These are phyloP conservation scores for Hansenula sp. DNA, from an alignment of 1,139 yeast species.

Conservation along the genomic window DNA sequence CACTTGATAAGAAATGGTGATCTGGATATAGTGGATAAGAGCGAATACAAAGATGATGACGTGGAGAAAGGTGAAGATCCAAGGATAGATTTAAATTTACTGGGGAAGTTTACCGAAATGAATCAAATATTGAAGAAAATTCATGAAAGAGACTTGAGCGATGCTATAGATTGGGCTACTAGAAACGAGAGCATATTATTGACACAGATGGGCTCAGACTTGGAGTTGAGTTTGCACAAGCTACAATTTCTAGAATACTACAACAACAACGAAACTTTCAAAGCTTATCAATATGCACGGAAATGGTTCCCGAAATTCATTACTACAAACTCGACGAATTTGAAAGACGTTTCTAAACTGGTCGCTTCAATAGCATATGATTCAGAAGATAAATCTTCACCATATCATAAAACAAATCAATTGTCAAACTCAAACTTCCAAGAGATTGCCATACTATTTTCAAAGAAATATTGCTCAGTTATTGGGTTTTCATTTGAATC, in stretches of 20 bases:
- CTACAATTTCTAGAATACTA: constrained; percentile 39
- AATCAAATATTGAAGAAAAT: constrained; percentile 17
- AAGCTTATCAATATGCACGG: constrained; percentile 15
- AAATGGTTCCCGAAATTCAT: constrained; percentile 14
- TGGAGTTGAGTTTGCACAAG: constrained; percentile 65
- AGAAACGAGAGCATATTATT: constrained; percentile 12
- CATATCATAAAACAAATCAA: constrained; percentile 30
- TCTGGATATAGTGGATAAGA: constrained; percentile 15
- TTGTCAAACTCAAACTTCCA: constrained; percentile 31
- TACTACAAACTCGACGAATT: constrained; percentile 3
- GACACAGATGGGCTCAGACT: constrained; percentile 28
- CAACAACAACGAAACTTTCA: constrained; percentile 3
- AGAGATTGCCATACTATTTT: constrained; percentile 48
- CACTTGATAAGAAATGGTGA: constrained; percentile 33
- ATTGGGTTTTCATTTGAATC: constrained; percentile 67
- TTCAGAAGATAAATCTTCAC: constrained; percentile 33
- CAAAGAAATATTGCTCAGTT: constrained; percentile 63
- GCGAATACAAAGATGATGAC: background rate
- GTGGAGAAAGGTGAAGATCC: constrained; percentile 1
- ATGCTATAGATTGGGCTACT: constrained; percentile 23
- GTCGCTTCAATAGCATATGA: constrained; percentile 45
- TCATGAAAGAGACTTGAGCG: constrained; percentile 10
- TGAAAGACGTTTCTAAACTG: constrained; percentile 49
- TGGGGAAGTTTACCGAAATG: constrained; percentile 18
- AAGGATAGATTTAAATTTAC: constrained; percentile 6